Evolutionary conservation across 2,329 filamentous ascomycete genomes (phyloP).

Genomic region (Mycosphaerella arachidis): DNA sequence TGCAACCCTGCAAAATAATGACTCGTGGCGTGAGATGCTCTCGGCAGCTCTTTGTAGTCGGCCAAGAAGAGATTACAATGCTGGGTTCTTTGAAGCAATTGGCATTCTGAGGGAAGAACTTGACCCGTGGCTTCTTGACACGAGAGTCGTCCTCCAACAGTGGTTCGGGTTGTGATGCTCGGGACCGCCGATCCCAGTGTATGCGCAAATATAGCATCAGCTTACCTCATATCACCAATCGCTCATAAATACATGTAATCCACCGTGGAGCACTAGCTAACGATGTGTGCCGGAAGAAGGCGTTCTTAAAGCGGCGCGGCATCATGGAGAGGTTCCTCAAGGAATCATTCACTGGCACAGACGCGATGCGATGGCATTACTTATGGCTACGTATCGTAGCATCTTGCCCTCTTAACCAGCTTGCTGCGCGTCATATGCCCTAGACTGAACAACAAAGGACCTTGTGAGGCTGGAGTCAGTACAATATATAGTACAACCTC

Average conservation of each 20-base stretch:
- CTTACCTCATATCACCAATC: not conserved
- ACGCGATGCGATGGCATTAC: not conserved
- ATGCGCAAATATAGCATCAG: not conserved
- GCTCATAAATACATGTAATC: not conserved
- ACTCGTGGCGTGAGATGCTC: not conserved
- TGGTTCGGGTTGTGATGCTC: not conserved
- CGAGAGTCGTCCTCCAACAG: not conserved
- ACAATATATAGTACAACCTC: not conserved
- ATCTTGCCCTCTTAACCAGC: not conserved
- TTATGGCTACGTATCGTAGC: not conserved
- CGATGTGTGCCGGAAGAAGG: not conserved
- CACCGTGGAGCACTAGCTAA: not conserved
- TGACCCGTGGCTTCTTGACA: not conserved
- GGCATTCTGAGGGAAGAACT: not conserved
- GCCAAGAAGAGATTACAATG: not conserved
- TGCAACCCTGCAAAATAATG: not conserved
- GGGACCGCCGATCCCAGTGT: not conserved
- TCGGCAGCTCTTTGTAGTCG: not conserved
- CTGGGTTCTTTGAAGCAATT: not conserved
- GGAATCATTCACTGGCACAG: not conserved
- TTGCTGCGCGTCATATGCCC: not conserved
- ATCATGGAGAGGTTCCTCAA: not conserved
- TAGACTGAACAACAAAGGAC: not conserved
- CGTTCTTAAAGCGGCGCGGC: not conserved
- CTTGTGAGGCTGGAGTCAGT: not conserved